These are phyloP conservation scores for Ilex aquifolium DNA, from an alignment of 257 asterid species.

Conservation along the genomic window DNA sequence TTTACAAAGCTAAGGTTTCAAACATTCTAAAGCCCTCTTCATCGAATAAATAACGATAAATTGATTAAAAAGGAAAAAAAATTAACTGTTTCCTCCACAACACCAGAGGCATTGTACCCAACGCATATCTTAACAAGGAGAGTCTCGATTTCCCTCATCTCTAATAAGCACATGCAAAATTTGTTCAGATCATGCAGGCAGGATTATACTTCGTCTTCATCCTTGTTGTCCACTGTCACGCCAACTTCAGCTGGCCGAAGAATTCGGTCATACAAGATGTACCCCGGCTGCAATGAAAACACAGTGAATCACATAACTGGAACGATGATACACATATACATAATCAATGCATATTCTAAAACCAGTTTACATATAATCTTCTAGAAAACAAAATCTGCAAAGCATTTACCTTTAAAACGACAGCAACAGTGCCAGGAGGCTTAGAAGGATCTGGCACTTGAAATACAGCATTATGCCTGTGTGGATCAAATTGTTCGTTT, in stretches of 20 bases:
- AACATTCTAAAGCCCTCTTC: no score
- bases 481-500: slow-evolving; percentile 85
- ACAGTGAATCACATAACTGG: not conserved
- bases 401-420: slow-evolving; percentile 70
- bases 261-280: slow-evolving; percentile 63
- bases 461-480: slow-evolving; percentile 86
- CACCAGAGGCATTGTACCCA: no score
- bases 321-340: not conserved
- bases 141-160: not conserved
- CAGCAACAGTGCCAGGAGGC: slow-evolving; percentile 67
- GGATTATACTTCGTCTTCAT: slow-evolving; percentile 19
- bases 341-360: no score
- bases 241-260: slow-evolving; percentile 94
- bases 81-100: no score
- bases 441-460: slow-evolving; percentile 90
- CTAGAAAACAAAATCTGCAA: not conserved
- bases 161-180: not conserved
- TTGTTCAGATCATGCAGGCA: not conserved
- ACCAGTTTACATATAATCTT: not conserved
- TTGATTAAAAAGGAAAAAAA: no score
- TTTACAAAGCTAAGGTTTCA: no score
- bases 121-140: not conserved
- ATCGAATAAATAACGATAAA: no score
- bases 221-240: slow-evolving; percentile 39
- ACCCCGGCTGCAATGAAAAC: slow-evolving; percentile 52